phyloP scores from a whole-genome alignment of 495 filamentous ascomycete species.

The Aspergillus sclerotiicarbonarius region DNA sequence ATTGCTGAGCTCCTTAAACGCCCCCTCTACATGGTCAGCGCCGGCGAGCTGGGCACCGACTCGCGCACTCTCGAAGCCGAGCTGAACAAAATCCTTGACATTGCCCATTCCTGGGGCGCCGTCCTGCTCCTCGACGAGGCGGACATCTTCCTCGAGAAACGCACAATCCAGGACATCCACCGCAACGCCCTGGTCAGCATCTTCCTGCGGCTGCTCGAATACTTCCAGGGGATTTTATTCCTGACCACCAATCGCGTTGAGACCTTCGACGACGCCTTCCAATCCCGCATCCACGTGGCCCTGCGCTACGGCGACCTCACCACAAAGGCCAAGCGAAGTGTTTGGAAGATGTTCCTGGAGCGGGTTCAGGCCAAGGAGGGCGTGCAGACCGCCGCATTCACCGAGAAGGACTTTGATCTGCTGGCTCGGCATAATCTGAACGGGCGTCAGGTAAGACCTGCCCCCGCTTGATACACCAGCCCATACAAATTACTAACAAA shows the following conservation, averaged over 20 bases:
- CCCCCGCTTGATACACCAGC: no score
- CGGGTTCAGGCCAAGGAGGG: constrained; percentile 65
- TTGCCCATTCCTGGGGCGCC: constrained; percentile 84
- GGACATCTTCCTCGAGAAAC: constrained; percentile 75
- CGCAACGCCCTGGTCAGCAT: constrained; percentile 78
- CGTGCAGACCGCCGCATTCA: constrained; percentile 60
- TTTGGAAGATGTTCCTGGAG: constrained; percentile 85
- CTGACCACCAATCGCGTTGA: constrained; percentile 78
- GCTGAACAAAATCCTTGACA: constrained; percentile 80
- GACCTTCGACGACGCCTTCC: constrained; percentile 68
- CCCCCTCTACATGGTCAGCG: constrained; percentile 81
- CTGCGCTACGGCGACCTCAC: constrained; percentile 79
- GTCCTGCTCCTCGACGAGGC: constrained; percentile 76
- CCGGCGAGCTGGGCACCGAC: constrained; percentile 80
- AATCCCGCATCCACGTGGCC: constrained; percentile 68
- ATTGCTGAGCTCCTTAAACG: constrained; percentile 81
- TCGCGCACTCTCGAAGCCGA: constrained; percentile 73
- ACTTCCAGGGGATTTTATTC: constrained; percentile 80
- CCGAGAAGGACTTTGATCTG: constrained; percentile 63
- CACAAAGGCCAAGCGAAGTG: constrained; percentile 69
- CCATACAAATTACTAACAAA: constrained; percentile 7
- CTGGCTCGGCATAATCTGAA: constrained; percentile 74
- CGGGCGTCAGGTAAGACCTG: constrained; percentile 71
- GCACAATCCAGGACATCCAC: constrained; percentile 66
- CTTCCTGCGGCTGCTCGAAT: constrained; percentile 69